Percentiles rank a stretch among this genome's conserved stretches.
phyloP scores from a whole-genome alignment of 768 basidiomycete genomes.

The Xanthoconium stramineum region DNA sequence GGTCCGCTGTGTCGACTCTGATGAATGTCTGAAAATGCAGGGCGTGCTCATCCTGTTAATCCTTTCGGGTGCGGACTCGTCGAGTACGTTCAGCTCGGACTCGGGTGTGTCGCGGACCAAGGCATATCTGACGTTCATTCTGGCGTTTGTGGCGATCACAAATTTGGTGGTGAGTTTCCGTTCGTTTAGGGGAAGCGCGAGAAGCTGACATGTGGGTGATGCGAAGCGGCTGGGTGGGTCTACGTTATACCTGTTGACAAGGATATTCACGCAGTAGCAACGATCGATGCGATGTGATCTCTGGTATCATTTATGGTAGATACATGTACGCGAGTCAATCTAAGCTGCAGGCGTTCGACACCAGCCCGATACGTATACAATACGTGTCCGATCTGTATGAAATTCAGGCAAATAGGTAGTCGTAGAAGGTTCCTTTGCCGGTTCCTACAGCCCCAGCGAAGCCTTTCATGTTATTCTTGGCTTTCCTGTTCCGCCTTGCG shows the following conservation, averaged over 20 bases:
- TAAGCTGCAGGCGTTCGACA: neutral
- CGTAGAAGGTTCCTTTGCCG: constrained; percentile 35
- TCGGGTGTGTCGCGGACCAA: constrained; percentile 57
- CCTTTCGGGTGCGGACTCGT: constrained; percentile 53
- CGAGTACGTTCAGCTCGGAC: constrained; percentile 55
- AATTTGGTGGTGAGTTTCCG: constrained; percentile 51
- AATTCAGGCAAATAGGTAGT: constrained; percentile 42
- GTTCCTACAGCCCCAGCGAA: constrained; percentile 15
- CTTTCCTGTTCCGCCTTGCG: constrained; percentile 17
- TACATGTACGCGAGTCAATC: neutral
- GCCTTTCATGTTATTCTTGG: constrained; percentile 9
- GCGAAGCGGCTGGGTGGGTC: constrained; percentile 56
- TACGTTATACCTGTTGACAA: constrained; percentile 49
- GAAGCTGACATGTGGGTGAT: neutral
- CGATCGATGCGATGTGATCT: constrained; percentile 4
- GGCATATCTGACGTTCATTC: constrained; percentile 75
- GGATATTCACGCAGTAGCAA: constrained; percentile 48
- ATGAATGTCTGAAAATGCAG: constrained; percentile 33
- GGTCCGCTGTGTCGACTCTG: neutral
- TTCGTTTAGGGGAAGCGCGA: neutral
- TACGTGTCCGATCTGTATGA: neutral
- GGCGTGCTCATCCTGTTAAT: constrained; percentile 69
- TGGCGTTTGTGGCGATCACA: constrained; percentile 77
- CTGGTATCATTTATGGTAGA: neutral
- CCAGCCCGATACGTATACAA: no score